Conservation (phyloP, 2,329 filamentous ascomycete genomes). For the Waltergamsia citrina region DNA sequence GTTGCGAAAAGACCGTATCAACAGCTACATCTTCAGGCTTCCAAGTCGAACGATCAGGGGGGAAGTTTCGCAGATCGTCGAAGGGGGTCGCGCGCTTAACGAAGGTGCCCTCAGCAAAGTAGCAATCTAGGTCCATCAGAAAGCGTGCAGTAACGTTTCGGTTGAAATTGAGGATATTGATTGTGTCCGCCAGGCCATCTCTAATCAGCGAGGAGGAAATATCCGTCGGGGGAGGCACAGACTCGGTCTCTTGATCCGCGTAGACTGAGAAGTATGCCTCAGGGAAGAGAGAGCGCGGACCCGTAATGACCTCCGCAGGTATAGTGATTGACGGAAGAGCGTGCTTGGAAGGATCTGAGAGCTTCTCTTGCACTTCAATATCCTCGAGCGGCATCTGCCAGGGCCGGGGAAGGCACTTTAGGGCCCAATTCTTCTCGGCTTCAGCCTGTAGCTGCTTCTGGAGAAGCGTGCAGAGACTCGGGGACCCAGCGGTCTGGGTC, state of each 20-base stretch:
- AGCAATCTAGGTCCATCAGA: conserved; percentile 89
- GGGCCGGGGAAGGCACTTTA: conserved; percentile 59
- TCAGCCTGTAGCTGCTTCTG: conserved; percentile 81
- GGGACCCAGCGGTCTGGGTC: conserved; percentile 51
- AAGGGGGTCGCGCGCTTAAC: conserved; percentile 89
- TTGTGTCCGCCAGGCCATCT: conserved; percentile 81
- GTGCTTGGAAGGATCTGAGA: conserved; percentile 59
- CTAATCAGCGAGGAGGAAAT: conserved; percentile 77
- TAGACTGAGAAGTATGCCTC: conserved; percentile 95
- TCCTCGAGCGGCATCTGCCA: conserved; percentile 56
- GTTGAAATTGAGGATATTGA: conserved; percentile 91
- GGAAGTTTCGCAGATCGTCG: conserved; percentile 70
- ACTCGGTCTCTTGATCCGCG: conserved; percentile 74
- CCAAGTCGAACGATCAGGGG: conserved; percentile 65
- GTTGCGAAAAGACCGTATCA: conserved; percentile 94
- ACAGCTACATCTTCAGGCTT: conserved; percentile 96
- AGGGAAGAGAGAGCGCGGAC: conserved; percentile 71
- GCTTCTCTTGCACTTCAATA: conserved; percentile 49
- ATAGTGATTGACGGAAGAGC: conserved; percentile 66
- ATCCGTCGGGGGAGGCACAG: conserved; percentile 68
- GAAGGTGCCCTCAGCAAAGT: conserved; percentile 83
- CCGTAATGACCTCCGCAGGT: conserved; percentile 66
- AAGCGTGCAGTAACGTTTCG: conserved; percentile 78
- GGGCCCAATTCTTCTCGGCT: conserved; percentile 62
- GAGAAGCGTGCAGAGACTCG: conserved; percentile 68